Evolutionary conservation across 208 protist genomes (phyloP), one percentile per base, ranked within the genome.

Genomic region (Acanthamoeba sp.): DNA sequence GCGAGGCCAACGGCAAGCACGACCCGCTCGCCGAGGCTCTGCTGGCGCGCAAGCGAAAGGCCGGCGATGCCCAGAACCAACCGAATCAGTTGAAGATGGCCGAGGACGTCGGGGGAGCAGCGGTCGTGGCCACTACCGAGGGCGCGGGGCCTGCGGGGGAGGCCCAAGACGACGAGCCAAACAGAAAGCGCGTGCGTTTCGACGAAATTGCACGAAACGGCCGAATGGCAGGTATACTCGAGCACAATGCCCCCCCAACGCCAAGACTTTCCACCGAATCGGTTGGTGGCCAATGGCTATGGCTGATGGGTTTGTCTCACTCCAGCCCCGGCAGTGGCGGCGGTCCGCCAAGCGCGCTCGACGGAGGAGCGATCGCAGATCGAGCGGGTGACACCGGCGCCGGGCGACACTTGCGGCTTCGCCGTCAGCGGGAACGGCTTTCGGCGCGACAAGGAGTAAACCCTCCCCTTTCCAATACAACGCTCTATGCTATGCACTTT

Each of bases 361-460:
- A 59, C 22, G 29, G 90, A 93, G 90, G 90, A 93, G 20, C 90
- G 52, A 24, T 93, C 90, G 34, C 90, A 93, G 64, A 76, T 93
- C 14, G 90, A 93, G 69, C 5, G 66, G n/a, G 10, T 29, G 20
- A 93, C 90, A 18, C 90, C 90, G 29, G 90, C 64, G 27, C 85
- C 24, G 24, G 52, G 59, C 14, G 62, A 91, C 24, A 91, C 62
- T 1, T 91, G 85, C 32, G 85, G 85, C 14, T 91, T 91, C 32
- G 85, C 36, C 2, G 85, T 91, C 38, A 76, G 59, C 27, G 85
- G 55, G 7, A 45, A 91, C 24, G 85, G 85, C 34, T 91, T 91
- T 24, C 20, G 36, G 50, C 62, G 52, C 27, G 38, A 78, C 45
- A 87, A 36, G 78, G 57, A 87, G 14, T 0, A 9, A 1, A 27